Evolutionary conservation across 2,329 filamentous ascomycete genomes (phyloP).

Genomic region (Colletotrichum endophyticum): DNA sequence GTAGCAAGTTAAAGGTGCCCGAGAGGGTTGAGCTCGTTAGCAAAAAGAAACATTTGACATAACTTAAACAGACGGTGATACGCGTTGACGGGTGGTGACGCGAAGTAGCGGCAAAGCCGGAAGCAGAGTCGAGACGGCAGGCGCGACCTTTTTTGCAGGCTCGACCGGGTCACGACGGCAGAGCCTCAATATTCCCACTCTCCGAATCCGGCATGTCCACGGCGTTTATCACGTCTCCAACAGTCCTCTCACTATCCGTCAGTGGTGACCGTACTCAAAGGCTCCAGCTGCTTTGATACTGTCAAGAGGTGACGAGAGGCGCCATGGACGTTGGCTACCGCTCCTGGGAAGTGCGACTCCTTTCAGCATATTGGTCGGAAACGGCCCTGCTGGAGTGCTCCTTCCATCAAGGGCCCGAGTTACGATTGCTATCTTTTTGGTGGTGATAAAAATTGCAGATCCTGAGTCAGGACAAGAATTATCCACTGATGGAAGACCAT

Average conservation of each 20-base stretch:
- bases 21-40: neutral
- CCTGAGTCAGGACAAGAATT: neutral
- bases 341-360: neutral
- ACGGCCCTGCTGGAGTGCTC: neutral
- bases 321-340: too few species aligned
- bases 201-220: rapidly evolving
- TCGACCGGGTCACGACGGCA: neutral
- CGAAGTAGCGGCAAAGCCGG: neutral
- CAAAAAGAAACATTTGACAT: neutral
- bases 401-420: neutral
- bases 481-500: neutral
- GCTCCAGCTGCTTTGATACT: neutral
- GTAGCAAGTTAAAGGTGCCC: neutral
- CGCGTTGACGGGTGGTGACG: neutral
- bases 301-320: too few species aligned
- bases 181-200: neutral
- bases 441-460: neutral
- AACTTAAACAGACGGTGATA: neutral
- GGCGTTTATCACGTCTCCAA: rapidly evolving
- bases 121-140: neutral
- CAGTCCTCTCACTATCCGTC: neutral
- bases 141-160: neutral
- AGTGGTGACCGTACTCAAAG: neutral
- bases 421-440: neutral
- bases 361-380: neutral